Conservation (phyloP, 2,329 filamentous ascomycete species). For the Stylonectria norvegica region DNA sequence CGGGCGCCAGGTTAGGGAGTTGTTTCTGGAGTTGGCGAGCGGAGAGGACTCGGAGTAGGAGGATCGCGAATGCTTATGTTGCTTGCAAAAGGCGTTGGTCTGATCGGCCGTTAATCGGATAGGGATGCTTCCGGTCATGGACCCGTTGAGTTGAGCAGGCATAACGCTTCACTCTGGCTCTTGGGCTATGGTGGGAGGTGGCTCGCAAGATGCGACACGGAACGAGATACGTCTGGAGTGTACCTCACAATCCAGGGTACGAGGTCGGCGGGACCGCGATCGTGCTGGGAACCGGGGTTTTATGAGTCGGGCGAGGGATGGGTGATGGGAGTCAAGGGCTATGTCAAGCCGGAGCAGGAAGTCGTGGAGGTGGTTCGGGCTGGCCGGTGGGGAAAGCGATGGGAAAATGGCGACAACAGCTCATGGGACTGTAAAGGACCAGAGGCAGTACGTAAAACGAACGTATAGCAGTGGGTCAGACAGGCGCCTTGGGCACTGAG, state of each 20-base stretch:
- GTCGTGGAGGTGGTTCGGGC: conserved; percentile 22
- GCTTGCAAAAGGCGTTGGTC: conserved; percentile 35
- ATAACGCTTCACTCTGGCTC: conserved; percentile 30
- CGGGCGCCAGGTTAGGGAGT: conserved; percentile 59
- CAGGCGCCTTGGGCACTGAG: conserved; percentile 18
- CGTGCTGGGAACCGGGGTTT: conserved; percentile 16
- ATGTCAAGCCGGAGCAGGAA: conserved; percentile 23
- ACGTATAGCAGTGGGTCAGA: conserved; percentile 32
- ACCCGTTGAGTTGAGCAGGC: conserved; percentile 39
- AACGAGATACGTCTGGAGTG: too few relatives aligned
- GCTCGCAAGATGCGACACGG: too few relatives aligned
- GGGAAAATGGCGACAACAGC: conserved; percentile 16
- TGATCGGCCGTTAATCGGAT: conserved; percentile 37
- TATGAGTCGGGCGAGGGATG: conserved; percentile 17
- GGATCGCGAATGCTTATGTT: conserved; percentile 60
- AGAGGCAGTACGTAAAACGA: conserved; percentile 35
- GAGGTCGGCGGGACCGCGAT: conserved; percentile 20
- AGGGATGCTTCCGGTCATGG: conserved; percentile 37
- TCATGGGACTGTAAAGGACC: conserved; percentile 16
- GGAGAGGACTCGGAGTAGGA: conserved; percentile 60
- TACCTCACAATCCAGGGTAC: too few relatives aligned
- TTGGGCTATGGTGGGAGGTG: conserved; percentile 15
- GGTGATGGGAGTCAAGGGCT: too few relatives aligned
- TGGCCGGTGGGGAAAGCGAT: conserved; percentile 20
- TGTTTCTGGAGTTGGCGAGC: conserved; percentile 52